A percentile compares a stretch with the other conserved stretches of the same genome.
Conservation (phyloP, 129 eudicot species). For the Helichrysum umbraculigerum region DNA sequence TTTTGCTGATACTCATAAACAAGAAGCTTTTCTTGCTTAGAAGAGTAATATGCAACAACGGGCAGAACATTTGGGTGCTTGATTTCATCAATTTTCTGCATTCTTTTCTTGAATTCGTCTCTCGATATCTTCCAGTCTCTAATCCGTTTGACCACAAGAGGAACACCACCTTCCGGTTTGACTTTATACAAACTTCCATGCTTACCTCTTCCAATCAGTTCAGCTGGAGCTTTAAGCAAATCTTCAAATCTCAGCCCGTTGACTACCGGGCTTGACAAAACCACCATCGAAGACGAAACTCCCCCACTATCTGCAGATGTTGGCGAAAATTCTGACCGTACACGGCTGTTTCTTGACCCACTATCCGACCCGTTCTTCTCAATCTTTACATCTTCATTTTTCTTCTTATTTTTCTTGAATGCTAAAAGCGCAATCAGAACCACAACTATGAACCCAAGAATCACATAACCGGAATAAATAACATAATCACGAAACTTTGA, state of each 20-base stretch:
- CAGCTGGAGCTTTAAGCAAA: conserved; percentile 69
- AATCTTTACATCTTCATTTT: conserved; percentile 24
- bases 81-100: conserved; percentile 48
- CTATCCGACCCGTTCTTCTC: conserved; percentile 29
- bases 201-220: conserved; percentile 64
- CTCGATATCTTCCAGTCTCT: conserved; percentile 66
- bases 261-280: conserved; percentile 49
- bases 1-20: conserved; percentile 68
- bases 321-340: conserved; percentile 62
- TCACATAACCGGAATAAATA: conserved; percentile 46
- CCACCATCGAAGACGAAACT: conserved; percentile 48
- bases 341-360: conserved; percentile 41
- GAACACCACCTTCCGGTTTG: conserved; percentile 32
- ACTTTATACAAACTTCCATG: conserved; percentile 74
- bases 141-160: conserved; percentile 66
- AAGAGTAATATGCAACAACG: conserved; percentile 64
- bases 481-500: conserved; percentile 30
- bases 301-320: conserved; percentile 61
- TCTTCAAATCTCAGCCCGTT: conserved; percentile 68
- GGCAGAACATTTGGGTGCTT: conserved; percentile 63
- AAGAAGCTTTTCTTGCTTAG: conserved; percentile 72
- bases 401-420: conserved; percentile 33
- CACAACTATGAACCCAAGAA: conserved; percentile 43
- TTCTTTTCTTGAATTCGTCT: conserved; percentile 65
- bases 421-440: conserved; percentile 35